These are phyloP conservation scores for Salix dunnii DNA, from an alignment of 345 rosid species.

Conservation along the genomic window DNA sequence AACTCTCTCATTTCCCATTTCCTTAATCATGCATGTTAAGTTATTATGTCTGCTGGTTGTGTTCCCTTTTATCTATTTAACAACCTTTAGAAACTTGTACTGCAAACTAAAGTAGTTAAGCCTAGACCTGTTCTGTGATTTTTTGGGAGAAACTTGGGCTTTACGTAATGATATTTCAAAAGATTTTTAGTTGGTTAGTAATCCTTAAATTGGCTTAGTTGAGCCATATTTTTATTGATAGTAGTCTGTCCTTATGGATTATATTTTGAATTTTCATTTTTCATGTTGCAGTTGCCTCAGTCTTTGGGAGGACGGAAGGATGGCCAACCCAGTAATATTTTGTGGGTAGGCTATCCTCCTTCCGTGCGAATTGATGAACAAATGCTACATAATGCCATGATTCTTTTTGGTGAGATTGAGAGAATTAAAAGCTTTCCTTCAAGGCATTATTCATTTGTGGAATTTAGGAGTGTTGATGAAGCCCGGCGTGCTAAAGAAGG, in stretches of 20 bases:
- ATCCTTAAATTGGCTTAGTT: not conserved
- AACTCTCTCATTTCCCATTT: not conserved
- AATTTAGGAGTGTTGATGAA: constrained; percentile 92
- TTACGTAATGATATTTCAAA: not conserved
- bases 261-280: not conserved
- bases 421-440: constrained; percentile 72
- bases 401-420: constrained; percentile 97
- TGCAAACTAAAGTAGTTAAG: not conserved
- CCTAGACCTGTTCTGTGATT: not conserved
- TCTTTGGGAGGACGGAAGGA: constrained; percentile 50
- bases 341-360: constrained; percentile 97
- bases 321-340: constrained; percentile 72
- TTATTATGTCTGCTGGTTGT: not conserved
- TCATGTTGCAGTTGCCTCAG: constrained; percentile 45
- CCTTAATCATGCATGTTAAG: not conserved
- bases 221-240: not conserved
- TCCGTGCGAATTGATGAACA: constrained; percentile 82
- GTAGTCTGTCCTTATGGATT: not conserved
- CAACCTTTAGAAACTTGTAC: not conserved
- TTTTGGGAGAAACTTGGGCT: constrained; percentile 5
- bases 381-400: constrained; percentile 97
- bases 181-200: not conserved
- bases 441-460: constrained; percentile 83
- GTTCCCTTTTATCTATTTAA: not conserved
- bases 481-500: constrained; percentile 96